A percentile compares a stretch with the other conserved stretches of the same genome.
Evolutionary conservation across 2,329 filamentous ascomycete species (phyloP).

Genomic region (Didymella keratinophila): DNA sequence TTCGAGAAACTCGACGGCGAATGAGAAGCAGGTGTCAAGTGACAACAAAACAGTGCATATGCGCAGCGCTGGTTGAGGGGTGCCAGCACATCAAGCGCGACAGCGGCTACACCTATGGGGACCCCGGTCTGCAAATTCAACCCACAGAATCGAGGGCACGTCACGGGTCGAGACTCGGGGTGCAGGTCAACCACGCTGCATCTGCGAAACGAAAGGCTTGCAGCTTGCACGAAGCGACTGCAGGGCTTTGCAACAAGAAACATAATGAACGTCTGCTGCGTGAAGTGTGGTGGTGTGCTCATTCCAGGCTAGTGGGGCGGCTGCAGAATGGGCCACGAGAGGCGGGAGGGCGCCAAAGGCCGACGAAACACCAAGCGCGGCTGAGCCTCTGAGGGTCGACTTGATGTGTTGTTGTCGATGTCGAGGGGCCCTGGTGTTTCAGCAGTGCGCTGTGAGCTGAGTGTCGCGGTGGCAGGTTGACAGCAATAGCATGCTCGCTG

Average conservation of each 20-base stretch:
- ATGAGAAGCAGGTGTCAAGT: slow-evolving; percentile 17
- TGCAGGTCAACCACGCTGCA: too few species aligned
- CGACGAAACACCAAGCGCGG: slow-evolving; percentile 6
- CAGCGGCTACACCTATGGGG: slow-evolving; percentile 3
- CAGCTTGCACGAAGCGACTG: not conserved
- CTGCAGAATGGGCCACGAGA: slow-evolving; percentile 23
- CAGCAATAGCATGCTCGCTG: not conserved
- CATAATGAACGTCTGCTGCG: not conserved
- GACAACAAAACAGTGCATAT: slow-evolving; percentile 41
- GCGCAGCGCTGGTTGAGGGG: slow-evolving; percentile 31
- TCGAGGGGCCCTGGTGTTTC: too few species aligned
- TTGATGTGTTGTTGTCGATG: not conserved
- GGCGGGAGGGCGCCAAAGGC: slow-evolving; percentile 5
- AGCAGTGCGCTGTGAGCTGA: not conserved
- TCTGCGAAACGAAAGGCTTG: not conserved
- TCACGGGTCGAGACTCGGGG: slow-evolving; percentile 22
- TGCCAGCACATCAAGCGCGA: slow-evolving; percentile 44
- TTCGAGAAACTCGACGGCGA: too few species aligned
- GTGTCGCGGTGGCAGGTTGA: slow-evolving; percentile 1
- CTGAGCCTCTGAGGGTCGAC: not conserved
- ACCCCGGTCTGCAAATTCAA: slow-evolving; percentile 24
- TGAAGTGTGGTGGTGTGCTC: slow-evolving; percentile 12
- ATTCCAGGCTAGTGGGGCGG: not conserved
- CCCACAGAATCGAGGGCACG: slow-evolving; percentile 15
- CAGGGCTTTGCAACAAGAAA: not conserved